Evolutionary conservation across 2,329 filamentous ascomycete genomes (phyloP), one percentile per base, ranked within the genome.

Genomic region (Aspergillus ibericus): DNA sequence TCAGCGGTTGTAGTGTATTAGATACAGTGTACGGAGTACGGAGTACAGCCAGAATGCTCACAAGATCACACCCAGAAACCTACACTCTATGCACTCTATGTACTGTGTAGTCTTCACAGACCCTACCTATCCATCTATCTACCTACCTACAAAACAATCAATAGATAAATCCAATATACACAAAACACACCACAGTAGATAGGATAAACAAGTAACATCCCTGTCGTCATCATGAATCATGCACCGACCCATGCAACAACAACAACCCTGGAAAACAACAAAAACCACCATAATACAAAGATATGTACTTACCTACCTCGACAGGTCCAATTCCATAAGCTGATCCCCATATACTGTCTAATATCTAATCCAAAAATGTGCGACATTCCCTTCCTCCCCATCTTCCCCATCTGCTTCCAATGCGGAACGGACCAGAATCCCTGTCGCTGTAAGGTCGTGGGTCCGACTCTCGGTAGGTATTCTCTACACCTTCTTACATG

Each of bases 351-450:
- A 48, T 18, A 29, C 18, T 10, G 29, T 7, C 22, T 13, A 46
- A 8, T 18, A 15, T 13, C n/a, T 36, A 12, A n/a, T n/a, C 15
- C 34, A 35, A 59, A 27, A 16, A 77, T 79, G 77, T 71, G 67
- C 56, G 70, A 65, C 59, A 27, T 70, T 5, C 75, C 78, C 53
- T 77, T 75, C 68, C 65, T 83, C 49, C 80, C 81, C 16, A 68
- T 83, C 54, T 78, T 81, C 38, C 75, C 82, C 10, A 69, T 83
- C 64, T 84, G 82, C 70, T 81, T 84, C 69, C 82, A 85, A 69
- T 84, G 81, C 69, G 82, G 72, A 47, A 84, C 81, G 8, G 77
- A 84, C 59, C 81, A 85, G 64, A 85, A 85, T 56, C 83, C 82
- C 3, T 85, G 82, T 56, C 81, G 80, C 61, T 84, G 82, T 66